These are phyloP conservation scores for Pseudogymnoascus verrucosus DNA, from an alignment of 2,329 filamentous ascomycete genomes.

Conservation along the genomic window DNA sequence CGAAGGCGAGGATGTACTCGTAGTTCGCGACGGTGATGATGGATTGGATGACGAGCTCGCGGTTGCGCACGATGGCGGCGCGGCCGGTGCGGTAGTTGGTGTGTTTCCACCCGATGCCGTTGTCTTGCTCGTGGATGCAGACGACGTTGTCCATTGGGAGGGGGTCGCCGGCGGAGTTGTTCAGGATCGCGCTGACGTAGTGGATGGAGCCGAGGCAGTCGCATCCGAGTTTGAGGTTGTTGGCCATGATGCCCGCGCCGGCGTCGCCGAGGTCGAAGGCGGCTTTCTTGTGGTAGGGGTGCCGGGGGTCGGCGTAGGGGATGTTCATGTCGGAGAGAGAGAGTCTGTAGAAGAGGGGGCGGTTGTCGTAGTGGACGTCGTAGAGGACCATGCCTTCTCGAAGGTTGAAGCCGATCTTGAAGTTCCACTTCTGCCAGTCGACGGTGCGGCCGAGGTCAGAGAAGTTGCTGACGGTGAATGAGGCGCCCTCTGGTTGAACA, in stretches of 20 bases:
- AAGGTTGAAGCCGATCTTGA: constrained; percentile 53
- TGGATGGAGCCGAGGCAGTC: constrained; percentile 65
- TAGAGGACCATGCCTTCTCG: constrained; percentile 61
- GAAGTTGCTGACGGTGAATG: constrained; percentile 45
- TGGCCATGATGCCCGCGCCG: constrained; percentile 58
- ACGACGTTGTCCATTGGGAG: constrained; percentile 56
- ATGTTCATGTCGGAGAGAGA: constrained; percentile 58
- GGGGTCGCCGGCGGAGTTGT: constrained; percentile 51
- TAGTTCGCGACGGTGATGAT: constrained; percentile 68
- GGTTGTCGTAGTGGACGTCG: constrained; percentile 54
- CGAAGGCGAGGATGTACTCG: constrained; percentile 65
- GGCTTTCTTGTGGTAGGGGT: constrained; percentile 61
- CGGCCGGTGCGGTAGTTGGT: constrained; percentile 59
- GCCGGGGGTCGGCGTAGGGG: constrained; percentile 54
- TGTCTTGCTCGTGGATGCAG: constrained; percentile 64
- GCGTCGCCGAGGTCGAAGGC: constrained; percentile 64
- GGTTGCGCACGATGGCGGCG: constrained; percentile 53
- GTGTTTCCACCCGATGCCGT: constrained; percentile 60
- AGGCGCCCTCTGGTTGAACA: constrained; percentile 56
- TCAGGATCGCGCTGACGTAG: constrained; percentile 52
- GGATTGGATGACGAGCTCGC: constrained; percentile 59
- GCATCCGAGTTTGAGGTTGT: constrained; percentile 61
- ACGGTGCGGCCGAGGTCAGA: constrained; percentile 46
- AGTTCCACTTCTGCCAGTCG: constrained; percentile 59
- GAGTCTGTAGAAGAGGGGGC: constrained; percentile 60